Base-by-base conservation (phyloP, 495 filamentous ascomycete genomes). In the Immersiella caudata region DNA sequence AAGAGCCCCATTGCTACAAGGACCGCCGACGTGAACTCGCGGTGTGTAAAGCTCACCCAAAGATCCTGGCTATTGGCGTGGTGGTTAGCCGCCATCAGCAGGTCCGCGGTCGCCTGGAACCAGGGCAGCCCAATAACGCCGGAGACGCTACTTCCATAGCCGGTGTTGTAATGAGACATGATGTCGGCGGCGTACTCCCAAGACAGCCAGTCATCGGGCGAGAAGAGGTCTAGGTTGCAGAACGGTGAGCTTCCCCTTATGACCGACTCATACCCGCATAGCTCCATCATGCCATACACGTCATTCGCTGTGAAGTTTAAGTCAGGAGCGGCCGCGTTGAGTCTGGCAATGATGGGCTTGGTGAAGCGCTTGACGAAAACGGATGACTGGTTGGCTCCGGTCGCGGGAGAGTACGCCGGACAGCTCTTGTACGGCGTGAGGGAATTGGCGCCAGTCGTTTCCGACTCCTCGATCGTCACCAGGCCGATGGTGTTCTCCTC, bases 261-360 rank as follows among this genome's bases (percentile, higher is more conserved):
- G 5, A 83, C 80, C 1, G 80, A 81, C 67, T 84, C 82, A 59
- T 84, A 84, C 2, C 82, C 82, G 58, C 82, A 84, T 21, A 83
- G 69, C 66, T 82, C 75, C 71, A 81, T 81, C 78, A 84, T 83
- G 64, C 78, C 83, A 59, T 81, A 81, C 16, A 84, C 78, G 60
- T 84, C 81, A 26, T 79, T 71, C 18, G 76, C 70, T 18, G 78
- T 82, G 68, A 83, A 83, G 70, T 83, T 80, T 75, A 83, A 84
- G 0, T 61, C 68, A 26, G 80, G 81, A 7, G 74, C 80, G 14
- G 75, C 54, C 20, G 76, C 70, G 51, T 81, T 78, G 55, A 85
- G 73, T 21, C 82, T 75, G 1, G 75, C 76, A 6, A 74, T 71
- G 55, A 82, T 81, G n/a, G 80, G 82, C 26, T 71, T 72, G 1